Evolutionary conservation across 192 early-diverging fungal species (phyloP), one percentile per base, ranked within the genome.

Genomic region (Podila epicladia): DNA sequence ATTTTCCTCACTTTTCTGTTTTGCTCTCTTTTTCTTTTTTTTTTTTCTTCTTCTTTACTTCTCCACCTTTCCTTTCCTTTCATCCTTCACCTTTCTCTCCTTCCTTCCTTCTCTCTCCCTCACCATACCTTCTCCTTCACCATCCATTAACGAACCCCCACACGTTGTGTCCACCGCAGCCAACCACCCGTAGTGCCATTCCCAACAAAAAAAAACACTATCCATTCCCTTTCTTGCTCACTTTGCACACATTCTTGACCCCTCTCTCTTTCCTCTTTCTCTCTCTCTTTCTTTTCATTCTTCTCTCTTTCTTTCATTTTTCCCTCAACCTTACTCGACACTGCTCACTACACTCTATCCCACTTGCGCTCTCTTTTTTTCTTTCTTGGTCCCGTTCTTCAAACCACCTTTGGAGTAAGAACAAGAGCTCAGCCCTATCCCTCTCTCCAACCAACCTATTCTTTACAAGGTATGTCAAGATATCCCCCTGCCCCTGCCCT

Each of bases 161-260:
- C 50, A 53, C 50, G 50, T 53, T 53, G 50, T 53, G 50, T 53
- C 50, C 50, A 53, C 50, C 50, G 50, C 50, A 53, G n/a, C 50
- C 50, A 37, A 53, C 50, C 50, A 53, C n/a, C 50, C 50, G n/a
- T 53, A 17, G 17, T n/a, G 17, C 50, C 50, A 53, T 53, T 53
- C 50, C 7, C 35, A 37, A 37, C 35, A 37, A 37, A 37, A 37
- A 37, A n/a, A 37, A 37, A 37, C 35, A 24, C 53, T 26, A 55
- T 55, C 53, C 53, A 55, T 55, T 22, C 24, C 20, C 53, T 55
- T 55, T 55, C 53, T 45, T 45, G 41, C 41, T 45, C 41, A 45
- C 41, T 45, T 41, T 45, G 41, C 41, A 45, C 41, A 45, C 41
- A 45, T 45, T 45, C 62, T 33, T 37, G 5, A 22, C n/a, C 33